Conservation (phyloP, 495 filamentous ascomycete genomes). For the Collariella sp. region DNA sequence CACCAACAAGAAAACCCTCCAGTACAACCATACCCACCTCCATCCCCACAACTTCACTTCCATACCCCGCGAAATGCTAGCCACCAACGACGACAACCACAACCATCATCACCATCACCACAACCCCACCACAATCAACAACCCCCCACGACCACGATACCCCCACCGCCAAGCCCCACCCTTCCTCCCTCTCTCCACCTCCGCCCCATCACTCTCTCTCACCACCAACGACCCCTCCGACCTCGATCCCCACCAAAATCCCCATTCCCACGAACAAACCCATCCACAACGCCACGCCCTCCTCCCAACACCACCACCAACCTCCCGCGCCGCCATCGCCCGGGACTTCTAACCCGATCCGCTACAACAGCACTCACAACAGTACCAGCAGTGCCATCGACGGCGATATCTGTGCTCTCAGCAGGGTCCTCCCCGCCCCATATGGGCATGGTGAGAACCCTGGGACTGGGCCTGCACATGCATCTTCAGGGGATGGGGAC, state of each 20-base stretch:
- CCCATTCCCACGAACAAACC: background rate
- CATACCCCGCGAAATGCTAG: background rate
- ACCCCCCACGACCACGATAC: background rate
- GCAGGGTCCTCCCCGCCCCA: background rate
- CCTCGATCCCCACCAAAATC: background rate
- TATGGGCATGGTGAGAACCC: background rate
- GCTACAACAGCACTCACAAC: background rate
- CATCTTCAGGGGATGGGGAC: constrained; percentile 3
- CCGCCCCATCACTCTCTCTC: background rate
- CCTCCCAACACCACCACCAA: background rate
- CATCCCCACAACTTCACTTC: background rate
- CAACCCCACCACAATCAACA: background rate
- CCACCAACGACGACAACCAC: background rate
- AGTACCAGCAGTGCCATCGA: background rate
- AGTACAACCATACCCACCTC: background rate
- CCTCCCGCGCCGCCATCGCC: background rate
- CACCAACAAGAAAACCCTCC: background rate
- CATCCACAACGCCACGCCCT: background rate
- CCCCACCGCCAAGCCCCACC: background rate
- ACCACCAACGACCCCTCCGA: background rate
- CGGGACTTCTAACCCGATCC: background rate
- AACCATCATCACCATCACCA: background rate
- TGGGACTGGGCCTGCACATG: constrained; percentile 1
- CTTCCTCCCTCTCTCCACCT: background rate
- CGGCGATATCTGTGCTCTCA: background rate